Conservation (phyloP, 2,329 filamentous ascomycete species). For the Blumeriella jaapii region DNA sequence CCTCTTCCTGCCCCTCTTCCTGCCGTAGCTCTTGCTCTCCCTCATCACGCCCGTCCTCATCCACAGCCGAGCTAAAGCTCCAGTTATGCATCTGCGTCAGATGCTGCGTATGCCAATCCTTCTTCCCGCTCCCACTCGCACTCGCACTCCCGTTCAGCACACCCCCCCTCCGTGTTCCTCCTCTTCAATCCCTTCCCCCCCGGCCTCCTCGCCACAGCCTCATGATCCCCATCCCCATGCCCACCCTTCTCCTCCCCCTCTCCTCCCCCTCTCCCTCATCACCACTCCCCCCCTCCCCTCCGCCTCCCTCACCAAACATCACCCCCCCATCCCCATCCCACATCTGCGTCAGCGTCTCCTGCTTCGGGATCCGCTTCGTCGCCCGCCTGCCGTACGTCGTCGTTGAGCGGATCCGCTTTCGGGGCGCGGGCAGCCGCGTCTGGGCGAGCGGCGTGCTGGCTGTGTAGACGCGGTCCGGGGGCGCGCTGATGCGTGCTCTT, state of each 20-base stretch:
- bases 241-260: constrained; percentile 4
- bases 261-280: constrained; percentile 10
- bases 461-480: constrained; percentile 20
- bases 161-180: background rate
- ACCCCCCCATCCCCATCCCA: constrained; percentile 12
- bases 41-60: constrained; percentile 8
- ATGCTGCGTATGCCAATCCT: constrained; percentile 20
- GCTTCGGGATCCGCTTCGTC: constrained; percentile 11
- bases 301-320: constrained; percentile 7
- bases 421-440: constrained; percentile 14
- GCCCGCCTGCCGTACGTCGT: constrained; percentile 21
- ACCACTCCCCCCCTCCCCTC: constrained; percentile 10
- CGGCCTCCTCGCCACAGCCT: constrained; percentile 11
- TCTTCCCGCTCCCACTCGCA: background rate
- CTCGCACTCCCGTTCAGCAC: background rate
- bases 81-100: constrained; percentile 24
- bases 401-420: constrained; percentile 18
- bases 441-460: constrained; percentile 19
- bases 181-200: background rate
- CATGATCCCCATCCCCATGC: constrained; percentile 8
- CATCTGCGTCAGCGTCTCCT: constrained; percentile 25
- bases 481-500: constrained; percentile 9
- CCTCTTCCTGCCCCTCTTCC: constrained; percentile 7
- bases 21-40: too few relatives aligned
- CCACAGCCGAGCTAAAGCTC: constrained; percentile 14